Conservation (phyloP, 345 rosid genomes). For the Populus alba region DNA sequence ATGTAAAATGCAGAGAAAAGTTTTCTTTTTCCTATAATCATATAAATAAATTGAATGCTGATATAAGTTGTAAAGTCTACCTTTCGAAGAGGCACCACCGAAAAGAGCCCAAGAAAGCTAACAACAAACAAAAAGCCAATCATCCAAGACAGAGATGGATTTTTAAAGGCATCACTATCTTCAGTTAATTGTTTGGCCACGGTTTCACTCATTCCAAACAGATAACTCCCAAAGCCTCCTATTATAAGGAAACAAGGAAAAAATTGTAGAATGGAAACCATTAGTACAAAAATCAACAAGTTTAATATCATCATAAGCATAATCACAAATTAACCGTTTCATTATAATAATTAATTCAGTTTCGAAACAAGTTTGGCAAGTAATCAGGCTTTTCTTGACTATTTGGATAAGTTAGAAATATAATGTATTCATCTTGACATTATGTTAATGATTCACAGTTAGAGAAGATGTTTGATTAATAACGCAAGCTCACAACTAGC, state of each 20-base stretch:
- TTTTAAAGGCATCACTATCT: constrained; percentile 10
- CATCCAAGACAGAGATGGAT: constrained; percentile 33
- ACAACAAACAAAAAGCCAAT: constrained; percentile 31
- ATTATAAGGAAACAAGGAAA: not conserved
- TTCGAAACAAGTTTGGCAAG: not conserved
- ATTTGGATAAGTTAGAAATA: not conserved
- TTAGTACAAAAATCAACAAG: not conserved
- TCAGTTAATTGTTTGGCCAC: constrained; percentile 23
- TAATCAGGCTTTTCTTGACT: not conserved
- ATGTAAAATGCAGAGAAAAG: not conserved
- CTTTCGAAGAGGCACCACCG: constrained; percentile 35
- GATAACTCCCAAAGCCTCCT: constrained; percentile 39
- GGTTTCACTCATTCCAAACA: constrained; percentile 31
- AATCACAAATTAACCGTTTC: not conserved
- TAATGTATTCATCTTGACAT: not conserved
- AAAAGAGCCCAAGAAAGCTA: constrained; percentile 37
- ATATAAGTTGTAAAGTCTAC: not conserved
- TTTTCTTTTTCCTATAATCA: not conserved
- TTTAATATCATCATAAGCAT: not conserved
- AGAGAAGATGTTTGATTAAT: too few relatives aligned
- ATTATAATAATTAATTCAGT: not conserved
- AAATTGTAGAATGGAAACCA: not conserved
- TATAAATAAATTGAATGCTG: not conserved
- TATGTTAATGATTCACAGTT: not conserved
- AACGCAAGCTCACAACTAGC: too few relatives aligned